A percentile compares a stretch with the other conserved stretches of the same genome.
Conservation (phyloP, 768 basidiomycete species). For the Amanita inopinata region DNA sequence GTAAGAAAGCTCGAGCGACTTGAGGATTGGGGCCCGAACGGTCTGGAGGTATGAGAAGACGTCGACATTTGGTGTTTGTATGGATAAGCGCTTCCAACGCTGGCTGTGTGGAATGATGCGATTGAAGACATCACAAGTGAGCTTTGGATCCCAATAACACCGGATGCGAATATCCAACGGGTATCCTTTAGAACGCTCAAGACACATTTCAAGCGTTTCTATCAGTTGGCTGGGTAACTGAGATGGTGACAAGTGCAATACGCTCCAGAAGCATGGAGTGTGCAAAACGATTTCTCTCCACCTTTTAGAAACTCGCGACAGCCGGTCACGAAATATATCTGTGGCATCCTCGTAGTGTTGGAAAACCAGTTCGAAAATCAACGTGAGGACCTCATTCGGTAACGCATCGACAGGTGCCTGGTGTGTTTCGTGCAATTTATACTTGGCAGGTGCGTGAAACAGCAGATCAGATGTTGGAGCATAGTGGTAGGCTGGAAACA, state of each 20-base stretch:
- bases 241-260: conserved; percentile 18
- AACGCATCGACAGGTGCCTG: background rate
- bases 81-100: conserved; percentile 19
- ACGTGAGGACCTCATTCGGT: conserved; percentile 9
- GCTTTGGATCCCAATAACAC: conserved; percentile 19
- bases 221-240: conserved; percentile 15
- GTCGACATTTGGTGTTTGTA: conserved; percentile 16
- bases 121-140: conserved; percentile 17
- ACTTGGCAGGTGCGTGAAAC: background rate
- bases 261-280: conserved; percentile 25
- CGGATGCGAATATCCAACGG: conserved; percentile 20
- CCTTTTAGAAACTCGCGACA: conserved; percentile 16
- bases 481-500: background rate
- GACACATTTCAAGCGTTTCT: conserved; percentile 15
- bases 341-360: conserved; percentile 9
- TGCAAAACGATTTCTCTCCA: conserved; percentile 17
- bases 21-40: conserved; percentile 16
- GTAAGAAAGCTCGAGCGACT: conserved; percentile 17
- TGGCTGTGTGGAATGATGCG: conserved; percentile 19
- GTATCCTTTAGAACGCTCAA: conserved; percentile 20
- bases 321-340: conserved; percentile 12
- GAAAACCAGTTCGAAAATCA: conserved; percentile 14
- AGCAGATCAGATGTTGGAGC: background rate
- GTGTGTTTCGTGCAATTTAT: background rate
- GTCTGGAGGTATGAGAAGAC: conserved; percentile 17